These are phyloP conservation scores for Parascedosporium putredinis DNA, from an alignment of 2,329 filamentous ascomycete genomes.

Conservation along the genomic window DNA sequence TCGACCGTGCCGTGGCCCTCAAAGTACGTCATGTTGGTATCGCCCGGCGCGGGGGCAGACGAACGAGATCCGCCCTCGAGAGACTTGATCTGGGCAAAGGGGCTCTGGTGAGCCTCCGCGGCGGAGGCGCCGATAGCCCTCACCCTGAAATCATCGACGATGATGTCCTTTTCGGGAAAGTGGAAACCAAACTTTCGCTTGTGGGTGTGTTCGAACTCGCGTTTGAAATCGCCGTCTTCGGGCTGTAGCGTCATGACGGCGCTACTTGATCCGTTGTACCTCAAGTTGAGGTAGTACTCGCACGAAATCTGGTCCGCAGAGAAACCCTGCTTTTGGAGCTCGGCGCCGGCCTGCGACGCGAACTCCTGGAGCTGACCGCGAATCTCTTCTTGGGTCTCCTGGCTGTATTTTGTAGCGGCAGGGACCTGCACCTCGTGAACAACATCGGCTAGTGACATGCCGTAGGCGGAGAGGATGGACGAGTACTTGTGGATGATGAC, in stretches of 20 bases:
- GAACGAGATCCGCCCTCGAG: not conserved
- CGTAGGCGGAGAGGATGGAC: slow-evolving; percentile 34
- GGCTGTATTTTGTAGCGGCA: slow-evolving; percentile 17
- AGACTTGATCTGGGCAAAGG: not conserved
- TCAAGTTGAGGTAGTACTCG: slow-evolving; percentile 32
- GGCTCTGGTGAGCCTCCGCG: not conserved
- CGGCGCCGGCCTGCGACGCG: slow-evolving; percentile 16
- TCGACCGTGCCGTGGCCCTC: slow-evolving; percentile 16
- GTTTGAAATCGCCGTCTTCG: slow-evolving; percentile 42
- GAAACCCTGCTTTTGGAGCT: slow-evolving; percentile 28
- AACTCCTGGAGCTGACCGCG: slow-evolving; percentile 26
- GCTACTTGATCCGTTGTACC: slow-evolving; percentile 19
- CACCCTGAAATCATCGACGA: slow-evolving; percentile 32
- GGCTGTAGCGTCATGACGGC: slow-evolving; percentile 26
- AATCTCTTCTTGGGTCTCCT: slow-evolving; percentile 12
- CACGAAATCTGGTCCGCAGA: slow-evolving; percentile 28
- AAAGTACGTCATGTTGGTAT: slow-evolving; percentile 15
- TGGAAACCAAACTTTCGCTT: slow-evolving; percentile 68
- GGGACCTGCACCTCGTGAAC: slow-evolving; percentile 30
- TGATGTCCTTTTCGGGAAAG: slow-evolving; percentile 26
- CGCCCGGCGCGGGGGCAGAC: slow-evolving; percentile 10
- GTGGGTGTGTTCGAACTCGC: slow-evolving; percentile 59
- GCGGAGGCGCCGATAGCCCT: slow-evolving; percentile 23
- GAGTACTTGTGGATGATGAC: slow-evolving; percentile 35
- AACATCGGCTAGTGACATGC: slow-evolving; percentile 34